Evolutionary conservation across 192 early-diverging fungal species (phyloP).

Genomic region (Backusella westeae): DNA sequence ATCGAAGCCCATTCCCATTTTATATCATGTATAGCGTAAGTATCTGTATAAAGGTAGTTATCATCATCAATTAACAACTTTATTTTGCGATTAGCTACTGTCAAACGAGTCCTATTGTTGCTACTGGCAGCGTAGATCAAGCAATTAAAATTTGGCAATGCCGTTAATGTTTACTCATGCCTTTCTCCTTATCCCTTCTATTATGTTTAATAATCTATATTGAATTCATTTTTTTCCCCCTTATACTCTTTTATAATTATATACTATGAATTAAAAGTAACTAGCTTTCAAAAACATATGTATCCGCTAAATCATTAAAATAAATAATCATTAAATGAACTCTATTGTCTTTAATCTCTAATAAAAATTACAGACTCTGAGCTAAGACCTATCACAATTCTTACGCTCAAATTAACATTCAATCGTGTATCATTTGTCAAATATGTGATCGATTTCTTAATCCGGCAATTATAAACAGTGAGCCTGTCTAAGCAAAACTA

Average conservation of each 20-base stretch:
- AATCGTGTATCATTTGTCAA: background rate
- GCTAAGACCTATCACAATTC: background rate
- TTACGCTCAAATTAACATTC: too few species aligned
- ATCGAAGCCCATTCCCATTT: conserved; percentile 89
- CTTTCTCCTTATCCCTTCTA: background rate
- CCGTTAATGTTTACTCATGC: conserved; percentile 36
- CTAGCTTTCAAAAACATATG: background rate
- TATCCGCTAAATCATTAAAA: background rate
- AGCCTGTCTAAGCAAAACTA: background rate
- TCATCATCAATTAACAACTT: background rate
- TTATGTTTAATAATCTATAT: conserved; percentile 18
- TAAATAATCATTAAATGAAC: background rate
- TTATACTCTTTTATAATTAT: background rate
- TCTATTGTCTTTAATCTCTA: background rate
- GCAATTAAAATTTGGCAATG: conserved; percentile 73
- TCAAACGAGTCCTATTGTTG: conserved; percentile 64
- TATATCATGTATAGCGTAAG: conserved; percentile 80
- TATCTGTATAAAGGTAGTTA: background rate
- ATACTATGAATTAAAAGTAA: conserved; percentile 9
- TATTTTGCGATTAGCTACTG: conserved; percentile 37
- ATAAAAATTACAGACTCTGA: too few species aligned
- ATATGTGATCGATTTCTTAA: background rate
- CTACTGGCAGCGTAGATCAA: conserved; percentile 85
- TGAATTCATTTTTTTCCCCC: conserved; percentile 2
- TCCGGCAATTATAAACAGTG: background rate